phyloP scores from a whole-genome alignment of 2,329 filamentous ascomycete genomes.

The Cucurbitaria berberidis region DNA sequence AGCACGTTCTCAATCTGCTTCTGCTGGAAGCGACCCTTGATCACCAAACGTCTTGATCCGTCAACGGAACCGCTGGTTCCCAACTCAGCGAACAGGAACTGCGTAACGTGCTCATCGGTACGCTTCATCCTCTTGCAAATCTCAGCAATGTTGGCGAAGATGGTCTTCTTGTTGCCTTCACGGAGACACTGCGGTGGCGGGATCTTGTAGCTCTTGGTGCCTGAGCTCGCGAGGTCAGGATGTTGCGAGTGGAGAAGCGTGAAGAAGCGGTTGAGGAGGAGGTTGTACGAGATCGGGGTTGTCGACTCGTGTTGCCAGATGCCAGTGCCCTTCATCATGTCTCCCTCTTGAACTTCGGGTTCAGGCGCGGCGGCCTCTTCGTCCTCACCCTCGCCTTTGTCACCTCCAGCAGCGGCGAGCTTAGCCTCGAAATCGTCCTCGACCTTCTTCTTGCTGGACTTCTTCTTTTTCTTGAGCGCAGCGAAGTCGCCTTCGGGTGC shows the following conservation, averaged over 20 bases:
- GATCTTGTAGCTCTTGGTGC: conserved; percentile 97
- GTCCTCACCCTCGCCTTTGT: conserved; percentile 61
- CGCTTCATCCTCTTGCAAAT: conserved; percentile 99
- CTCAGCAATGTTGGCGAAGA: conserved; percentile 98
- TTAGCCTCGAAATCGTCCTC: conserved; percentile 72
- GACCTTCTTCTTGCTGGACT: conserved; percentile 66
- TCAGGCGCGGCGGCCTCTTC: conserved; percentile 57
- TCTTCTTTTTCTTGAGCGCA: conserved; percentile 86
- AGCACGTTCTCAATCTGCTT: conserved; percentile 99
- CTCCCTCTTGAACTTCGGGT: conserved; percentile 66
- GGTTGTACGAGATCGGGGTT: conserved; percentile 79
- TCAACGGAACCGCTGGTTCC: conserved; percentile 96
- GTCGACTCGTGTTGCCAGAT: conserved; percentile 86
- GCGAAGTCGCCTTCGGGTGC: conserved; percentile 64
- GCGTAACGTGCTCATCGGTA: conserved; percentile 95
- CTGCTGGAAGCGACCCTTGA: conserved; percentile 99
- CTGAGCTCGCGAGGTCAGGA: conserved; percentile 89
- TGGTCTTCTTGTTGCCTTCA: conserved; percentile 98
- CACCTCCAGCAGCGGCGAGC: conserved; percentile 63
- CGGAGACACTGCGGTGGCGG: conserved; percentile 97
- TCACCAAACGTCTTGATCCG: conserved; percentile 89
- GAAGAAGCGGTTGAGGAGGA: conserved; percentile 92
- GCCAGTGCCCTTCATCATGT: conserved; percentile 85
- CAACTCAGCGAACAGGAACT: conserved; percentile 97
- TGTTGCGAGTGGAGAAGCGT: conserved; percentile 92